Conservation (phyloP, 140 eudicot genomes). For the Senecio squalidus region DNA sequence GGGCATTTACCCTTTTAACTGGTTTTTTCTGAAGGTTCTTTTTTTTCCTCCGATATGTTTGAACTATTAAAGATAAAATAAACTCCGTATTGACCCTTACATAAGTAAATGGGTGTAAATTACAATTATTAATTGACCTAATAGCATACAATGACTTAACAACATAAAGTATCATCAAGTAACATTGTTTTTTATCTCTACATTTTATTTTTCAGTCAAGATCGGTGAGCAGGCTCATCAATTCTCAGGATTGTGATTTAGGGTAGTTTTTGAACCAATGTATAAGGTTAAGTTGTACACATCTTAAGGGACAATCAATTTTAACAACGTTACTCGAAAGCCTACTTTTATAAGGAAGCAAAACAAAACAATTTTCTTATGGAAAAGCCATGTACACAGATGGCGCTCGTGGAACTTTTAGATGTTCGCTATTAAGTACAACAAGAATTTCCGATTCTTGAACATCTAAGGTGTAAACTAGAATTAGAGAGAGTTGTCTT, state of each 20-base stretch:
- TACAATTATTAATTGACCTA: too few relatives aligned
- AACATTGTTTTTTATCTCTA: neutral
- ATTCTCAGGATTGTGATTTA: neutral
- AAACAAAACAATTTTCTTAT: too few relatives aligned
- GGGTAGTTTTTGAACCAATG: constrained; percentile 4
- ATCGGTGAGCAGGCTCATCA: constrained; percentile 1
- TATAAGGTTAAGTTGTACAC: neutral
- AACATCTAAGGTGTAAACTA: too few relatives aligned
- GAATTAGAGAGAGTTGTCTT: too few relatives aligned
- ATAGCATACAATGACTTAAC: too few relatives aligned
- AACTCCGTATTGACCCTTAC: neutral
- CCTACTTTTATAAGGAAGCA: too few relatives aligned
- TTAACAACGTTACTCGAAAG: too few relatives aligned
- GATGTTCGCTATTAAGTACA: too few relatives aligned
- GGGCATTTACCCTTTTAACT: neutral
- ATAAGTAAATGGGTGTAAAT: too few relatives aligned
- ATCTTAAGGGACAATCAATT: neutral
- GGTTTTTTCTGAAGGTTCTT: neutral
- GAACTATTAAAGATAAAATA: neutral
- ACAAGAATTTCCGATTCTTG: too few relatives aligned
- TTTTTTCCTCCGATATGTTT: neutral
- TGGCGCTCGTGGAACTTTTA: too few relatives aligned
- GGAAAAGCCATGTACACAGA: too few relatives aligned
- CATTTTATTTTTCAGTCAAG: constrained; percentile 9
- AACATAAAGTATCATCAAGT: neutral